Evolutionary conservation across 1,284 basidiomycete species (phyloP), one percentile per base, ranked within the genome.

Genomic region (Cronartium quercuum): DNA sequence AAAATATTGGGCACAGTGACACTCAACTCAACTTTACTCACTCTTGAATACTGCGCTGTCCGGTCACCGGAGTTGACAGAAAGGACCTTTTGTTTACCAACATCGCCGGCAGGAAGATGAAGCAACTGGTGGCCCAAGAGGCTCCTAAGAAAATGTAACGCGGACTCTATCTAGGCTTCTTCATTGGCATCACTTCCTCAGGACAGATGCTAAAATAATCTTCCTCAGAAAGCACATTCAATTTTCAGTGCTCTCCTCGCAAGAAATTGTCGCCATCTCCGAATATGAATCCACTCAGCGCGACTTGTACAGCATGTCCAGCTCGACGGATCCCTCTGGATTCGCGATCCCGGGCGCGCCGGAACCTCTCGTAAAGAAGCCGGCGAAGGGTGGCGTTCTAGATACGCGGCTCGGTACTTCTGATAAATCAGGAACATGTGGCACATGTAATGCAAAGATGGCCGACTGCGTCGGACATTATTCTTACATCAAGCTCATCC

Each of bases 401-500:
- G 94, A 98, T 83, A 85, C 90, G 47, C 86, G 94, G 77, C 85
- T 97, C 35, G 96, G 96, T 61, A 95, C 95, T 1, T 93, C 92
- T 58, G 94, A 97, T 82, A 98, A 98, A 84, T 87, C 86, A 77
- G 88, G 90, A 10, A 90, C 89, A 78, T 99, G 96, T 83, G 91
- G 95, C 82, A 99, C 96, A 0, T 99, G 96, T 80, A 93, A 93
- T 15, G 88, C 94, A 77, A 89, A 88, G 57, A 89, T 92, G 75
- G 91, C 94, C 1, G 93, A 97, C 78, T 99, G 96, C 82, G 94
- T 98, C 6, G 96, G 96, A 0, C 94, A 98, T 82, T 97, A 95
- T 82, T 94, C 94, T 66, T 82, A 82, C 77, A 82, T 82, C 79
- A 81, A 81, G 76, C 51, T 76, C n/a, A 75, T 75, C 58, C 73